Percentiles rank a stretch among this genome's conserved stretches.
Evolutionary conservation across 148 eudicot genomes (phyloP).

Genomic region (Spergularia marina): DNA sequence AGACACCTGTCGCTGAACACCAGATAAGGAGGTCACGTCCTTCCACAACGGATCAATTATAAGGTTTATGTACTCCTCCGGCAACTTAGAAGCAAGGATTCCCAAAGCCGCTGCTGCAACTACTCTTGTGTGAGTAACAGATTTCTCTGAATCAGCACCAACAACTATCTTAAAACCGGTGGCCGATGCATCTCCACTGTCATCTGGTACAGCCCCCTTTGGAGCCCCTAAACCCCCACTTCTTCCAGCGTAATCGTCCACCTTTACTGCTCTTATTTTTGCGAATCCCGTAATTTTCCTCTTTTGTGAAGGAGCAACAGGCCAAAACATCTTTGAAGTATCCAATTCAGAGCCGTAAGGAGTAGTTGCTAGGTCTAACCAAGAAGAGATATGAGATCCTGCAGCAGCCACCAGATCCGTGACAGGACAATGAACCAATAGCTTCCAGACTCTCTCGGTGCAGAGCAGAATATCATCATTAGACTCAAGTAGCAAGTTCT

Average conservation of each 20-base stretch:
- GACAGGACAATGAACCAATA: conserved; percentile 71
- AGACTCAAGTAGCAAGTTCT: conserved; percentile 87
- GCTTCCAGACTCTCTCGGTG: conserved; percentile 95
- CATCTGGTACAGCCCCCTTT: conserved; percentile 42
- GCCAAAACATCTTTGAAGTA: conserved; percentile 92
- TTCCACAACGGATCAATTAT: conserved; percentile 77
- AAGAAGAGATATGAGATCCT: conserved; percentile 59
- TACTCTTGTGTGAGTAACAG: conserved; percentile 86
- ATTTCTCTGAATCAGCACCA: conserved; percentile 85
- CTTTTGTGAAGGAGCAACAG: conserved; percentile 79
- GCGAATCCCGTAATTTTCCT: conserved; percentile 78
- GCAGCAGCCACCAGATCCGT: conserved; percentile 74
- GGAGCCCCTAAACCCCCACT: conserved; percentile 35
- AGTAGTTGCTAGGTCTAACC: conserved; percentile 85
- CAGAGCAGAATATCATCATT: conserved; percentile 82
- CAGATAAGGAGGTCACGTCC: conserved; percentile 70
- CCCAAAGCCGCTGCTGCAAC: conserved; percentile 87
- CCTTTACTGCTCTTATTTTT: conserved; percentile 77
- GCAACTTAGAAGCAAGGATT: conserved; percentile 75
- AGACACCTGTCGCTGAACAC: conserved; percentile 97
- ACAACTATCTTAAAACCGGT: conserved; percentile 66
- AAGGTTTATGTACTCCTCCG: conserved; percentile 47
- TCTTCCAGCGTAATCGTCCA: conserved; percentile 46
- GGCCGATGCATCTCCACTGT: conserved; percentile 54
- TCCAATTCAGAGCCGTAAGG: conserved; percentile 91